Conservation (phyloP, 305 asterid genomes). For the Plantago coronopus region DNA sequence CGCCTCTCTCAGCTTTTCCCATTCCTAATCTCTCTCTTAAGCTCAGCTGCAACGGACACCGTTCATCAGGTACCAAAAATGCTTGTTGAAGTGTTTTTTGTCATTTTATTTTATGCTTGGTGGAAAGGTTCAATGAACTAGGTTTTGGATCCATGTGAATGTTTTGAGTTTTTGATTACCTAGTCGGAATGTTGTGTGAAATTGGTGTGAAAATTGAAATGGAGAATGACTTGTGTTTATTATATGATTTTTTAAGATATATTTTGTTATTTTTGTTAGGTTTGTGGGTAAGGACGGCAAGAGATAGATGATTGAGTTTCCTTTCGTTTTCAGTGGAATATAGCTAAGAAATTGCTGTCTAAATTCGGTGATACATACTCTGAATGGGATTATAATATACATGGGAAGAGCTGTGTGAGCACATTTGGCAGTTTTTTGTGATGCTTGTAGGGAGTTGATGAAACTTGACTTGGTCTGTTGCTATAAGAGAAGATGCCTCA, state of each 20-base stretch:
- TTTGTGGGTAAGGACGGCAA: conserved; percentile 35
- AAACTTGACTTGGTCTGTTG: conserved; percentile 32
- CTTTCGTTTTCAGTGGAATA: conserved; percentile 26
- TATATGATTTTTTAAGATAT: too few relatives aligned
- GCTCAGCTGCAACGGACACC: background rate
- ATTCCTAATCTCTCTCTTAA: too few relatives aligned
- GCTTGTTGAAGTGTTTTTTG: too few relatives aligned
- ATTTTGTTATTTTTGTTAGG: conserved; percentile 1
- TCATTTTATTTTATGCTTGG: too few relatives aligned
- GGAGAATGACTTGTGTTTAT: background rate
- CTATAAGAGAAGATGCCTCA: conserved; percentile 50
- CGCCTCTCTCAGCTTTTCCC: background rate
- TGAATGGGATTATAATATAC: conserved; percentile 22
- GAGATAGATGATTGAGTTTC: conserved; percentile 23
- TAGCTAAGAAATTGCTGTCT: conserved; percentile 19
- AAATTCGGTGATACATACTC: too few relatives aligned
- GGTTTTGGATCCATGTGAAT: background rate
- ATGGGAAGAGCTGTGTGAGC: conserved; percentile 19
- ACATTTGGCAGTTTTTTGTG: conserved; percentile 33
- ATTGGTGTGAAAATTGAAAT: conserved; percentile 29
- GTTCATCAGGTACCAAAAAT: background rate
- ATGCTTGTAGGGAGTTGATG: conserved; percentile 13
- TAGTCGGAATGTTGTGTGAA: too few relatives aligned
- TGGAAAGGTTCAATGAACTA: too few relatives aligned
- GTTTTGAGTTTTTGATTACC: background rate